These are phyloP conservation scores for Ramularia endophylla DNA, from an alignment of 2,329 filamentous ascomycete species.

Conservation along the genomic window DNA sequence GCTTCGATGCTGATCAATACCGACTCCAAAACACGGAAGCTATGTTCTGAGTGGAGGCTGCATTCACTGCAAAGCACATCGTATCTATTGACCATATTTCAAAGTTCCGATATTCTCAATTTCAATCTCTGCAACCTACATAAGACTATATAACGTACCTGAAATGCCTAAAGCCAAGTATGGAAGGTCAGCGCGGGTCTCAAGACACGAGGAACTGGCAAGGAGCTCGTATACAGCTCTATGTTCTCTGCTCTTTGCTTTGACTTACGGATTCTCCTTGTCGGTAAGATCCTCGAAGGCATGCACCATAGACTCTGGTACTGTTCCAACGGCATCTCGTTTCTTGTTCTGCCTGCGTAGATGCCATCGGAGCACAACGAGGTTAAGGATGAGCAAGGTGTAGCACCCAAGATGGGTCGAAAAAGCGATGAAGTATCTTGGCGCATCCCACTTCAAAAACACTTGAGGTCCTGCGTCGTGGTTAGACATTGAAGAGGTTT, in stretches of 20 bases:
- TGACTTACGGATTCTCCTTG: constrained; percentile 20
- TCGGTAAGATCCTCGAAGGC: constrained; percentile 31
- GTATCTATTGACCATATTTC: too few relatives aligned
- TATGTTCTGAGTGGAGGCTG: too few relatives aligned
- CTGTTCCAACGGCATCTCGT: constrained; percentile 29
- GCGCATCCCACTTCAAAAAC: constrained; percentile 55
- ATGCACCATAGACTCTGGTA: constrained; percentile 23
- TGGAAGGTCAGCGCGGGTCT: too few relatives aligned
- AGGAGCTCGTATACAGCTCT: constrained; percentile 5
- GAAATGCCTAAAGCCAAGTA: too few relatives aligned
- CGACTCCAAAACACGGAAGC: too few relatives aligned
- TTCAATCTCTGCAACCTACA: too few relatives aligned
- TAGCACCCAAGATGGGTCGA: constrained; percentile 66
- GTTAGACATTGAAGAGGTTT: neutral
- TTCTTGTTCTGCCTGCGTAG: constrained; percentile 38
- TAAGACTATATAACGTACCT: too few relatives aligned
- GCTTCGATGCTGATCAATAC: too few relatives aligned
- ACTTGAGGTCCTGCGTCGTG: constrained; percentile 51
- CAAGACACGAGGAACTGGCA: too few relatives aligned
- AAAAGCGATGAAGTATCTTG: constrained; percentile 64
- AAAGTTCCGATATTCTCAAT: too few relatives aligned
- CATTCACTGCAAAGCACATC: too few relatives aligned
- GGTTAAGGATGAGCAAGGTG: constrained; percentile 41
- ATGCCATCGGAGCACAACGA: constrained; percentile 38
- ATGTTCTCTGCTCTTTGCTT: neutral